Base-by-base conservation (phyloP, 176 grass and related monocot species). In the Oryza nivara region DNA sequence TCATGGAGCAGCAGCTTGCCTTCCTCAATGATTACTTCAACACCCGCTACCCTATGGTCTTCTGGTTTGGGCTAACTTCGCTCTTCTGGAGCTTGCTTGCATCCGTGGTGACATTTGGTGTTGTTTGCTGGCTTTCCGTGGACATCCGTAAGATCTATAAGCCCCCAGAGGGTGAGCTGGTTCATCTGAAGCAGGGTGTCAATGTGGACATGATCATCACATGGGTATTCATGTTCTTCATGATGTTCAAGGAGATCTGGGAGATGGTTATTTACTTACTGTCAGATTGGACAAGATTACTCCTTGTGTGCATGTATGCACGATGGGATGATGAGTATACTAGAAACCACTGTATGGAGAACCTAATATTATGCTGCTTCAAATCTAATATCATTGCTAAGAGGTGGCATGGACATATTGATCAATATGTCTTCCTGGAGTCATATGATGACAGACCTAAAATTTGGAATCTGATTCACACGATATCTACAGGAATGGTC, bases 131-230 rank as follows among this genome's bases (percentile, higher is more conserved):
- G 23, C 76, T 78, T 46, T 23, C 60, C 6, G 58, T 65, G 20
- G 60, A 65, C 4, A 78, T 78, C 8, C 20, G 22, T 30, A 25
- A 1, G 12, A 3, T 65, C 6, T 78, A 78, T 11, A 44, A 46
- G n/a, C 22, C 40, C 23, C 58, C 36, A 0, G 5, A 17, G 9
- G 60, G 23, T 2, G 76, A 66, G 8, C 3, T 66, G 4, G 23
- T 60, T 22, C 41, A 78, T 78, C 7, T 49, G 26, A 34, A 68
- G 0, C 28, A 48, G 1, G 77, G 77, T 1, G 6, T 68, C 28
- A 32, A 68, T 23, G 44, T 80, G 9, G 77, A 80, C 6, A 80
- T 67, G 77, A 38, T 35, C 22, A 80, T 80, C 45, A 80, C 77
- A 47, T 68, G 64, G 77, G 0, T 48, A 12, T 80, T 80, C 77